Evolutionary conservation across 164 flowering plant genomes (phyloP).

Genomic region (Houttuynia cordata): DNA sequence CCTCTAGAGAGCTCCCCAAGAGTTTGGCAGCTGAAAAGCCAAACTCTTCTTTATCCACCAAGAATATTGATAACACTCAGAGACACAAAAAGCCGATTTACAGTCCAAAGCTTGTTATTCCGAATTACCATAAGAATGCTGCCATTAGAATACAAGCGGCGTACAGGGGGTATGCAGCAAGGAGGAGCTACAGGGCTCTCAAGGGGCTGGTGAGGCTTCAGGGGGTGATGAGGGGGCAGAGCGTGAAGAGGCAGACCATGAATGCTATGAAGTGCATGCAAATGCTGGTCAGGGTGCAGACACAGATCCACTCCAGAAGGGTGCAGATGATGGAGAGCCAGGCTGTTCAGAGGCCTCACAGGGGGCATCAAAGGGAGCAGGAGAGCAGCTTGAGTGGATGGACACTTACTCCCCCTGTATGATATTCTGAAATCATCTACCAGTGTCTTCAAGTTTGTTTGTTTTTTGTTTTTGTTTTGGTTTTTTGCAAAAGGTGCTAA

Average conservation of each 20-base stretch:
- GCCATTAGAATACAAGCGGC: slow-evolving; percentile 88
- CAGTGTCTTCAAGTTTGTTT: too few species aligned
- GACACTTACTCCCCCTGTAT: slow-evolving; percentile 29
- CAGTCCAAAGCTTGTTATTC: slow-evolving; percentile 38
- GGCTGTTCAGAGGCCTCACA: slow-evolving; percentile 34
- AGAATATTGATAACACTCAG: not conserved
- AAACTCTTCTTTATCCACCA: not conserved
- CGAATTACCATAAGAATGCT: slow-evolving; percentile 33
- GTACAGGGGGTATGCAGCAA: slow-evolving; percentile 79
- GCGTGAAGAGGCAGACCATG: slow-evolving; percentile 70
- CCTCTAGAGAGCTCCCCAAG: slow-evolving; percentile 9
- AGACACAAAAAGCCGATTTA: slow-evolving; percentile 9
- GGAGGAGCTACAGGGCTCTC: slow-evolving; percentile 76
- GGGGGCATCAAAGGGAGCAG: slow-evolving; percentile 32
- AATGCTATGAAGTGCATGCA: slow-evolving; percentile 93
- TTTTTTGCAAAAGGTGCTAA: too few species aligned
- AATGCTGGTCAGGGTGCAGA: slow-evolving; percentile 66
- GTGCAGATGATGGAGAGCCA: slow-evolving; percentile 78
- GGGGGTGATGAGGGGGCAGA: slow-evolving; percentile 76
- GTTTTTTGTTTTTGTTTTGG: too few species aligned
- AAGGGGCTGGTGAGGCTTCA: slow-evolving; percentile 94
- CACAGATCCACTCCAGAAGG: slow-evolving; percentile 81
- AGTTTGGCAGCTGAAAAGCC: not conserved
- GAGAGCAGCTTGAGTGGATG: slow-evolving; percentile 51
- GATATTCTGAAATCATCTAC: not conserved